These are phyloP conservation scores for Drosera spatulata DNA, from an alignment of 179 eudicot genomes.

Conservation along the genomic window DNA sequence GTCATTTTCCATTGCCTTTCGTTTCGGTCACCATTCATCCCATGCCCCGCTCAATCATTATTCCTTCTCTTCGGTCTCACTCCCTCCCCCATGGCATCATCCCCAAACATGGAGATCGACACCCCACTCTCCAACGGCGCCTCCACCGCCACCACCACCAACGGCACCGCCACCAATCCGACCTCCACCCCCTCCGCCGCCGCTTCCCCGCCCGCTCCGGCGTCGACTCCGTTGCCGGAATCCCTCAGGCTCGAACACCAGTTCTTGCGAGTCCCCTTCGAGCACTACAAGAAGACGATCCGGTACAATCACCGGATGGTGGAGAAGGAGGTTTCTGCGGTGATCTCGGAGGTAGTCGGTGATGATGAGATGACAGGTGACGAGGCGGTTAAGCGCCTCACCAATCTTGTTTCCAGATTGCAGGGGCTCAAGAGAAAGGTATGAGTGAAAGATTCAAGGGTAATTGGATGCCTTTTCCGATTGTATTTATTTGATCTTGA, in stretches of 20 bases:
- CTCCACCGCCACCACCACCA: no score
- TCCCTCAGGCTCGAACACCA: conserved; percentile 83
- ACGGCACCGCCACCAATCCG: conserved; percentile 5
- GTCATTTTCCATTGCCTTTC: no score
- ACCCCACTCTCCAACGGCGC: no score
- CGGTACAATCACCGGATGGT: conserved; percentile 68
- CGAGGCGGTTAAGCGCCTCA: conserved; percentile 65
- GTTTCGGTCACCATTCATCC: no score
- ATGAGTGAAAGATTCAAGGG: not conserved
- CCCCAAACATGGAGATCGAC: no score
- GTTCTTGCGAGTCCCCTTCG: conserved; percentile 86
- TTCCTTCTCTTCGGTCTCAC: no score
- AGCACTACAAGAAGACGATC: conserved; percentile 88
- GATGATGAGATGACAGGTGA: conserved; percentile 30
- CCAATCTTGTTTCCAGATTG: conserved; percentile 70
- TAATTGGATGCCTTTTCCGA: no score
- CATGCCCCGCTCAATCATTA: no score
- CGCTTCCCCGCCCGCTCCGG: conserved; percentile 25
- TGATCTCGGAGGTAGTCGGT: conserved; percentile 49
- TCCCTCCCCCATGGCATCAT: no score
- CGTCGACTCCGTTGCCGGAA: conserved; percentile 38
- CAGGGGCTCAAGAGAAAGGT: conserved; percentile 97
- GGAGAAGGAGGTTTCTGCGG: conserved; percentile 76
- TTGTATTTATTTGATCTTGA: no score
- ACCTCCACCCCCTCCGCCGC: conserved; percentile 9